Conservation (phyloP, 306 rosid species). For the Astragalus membranaceus region DNA sequence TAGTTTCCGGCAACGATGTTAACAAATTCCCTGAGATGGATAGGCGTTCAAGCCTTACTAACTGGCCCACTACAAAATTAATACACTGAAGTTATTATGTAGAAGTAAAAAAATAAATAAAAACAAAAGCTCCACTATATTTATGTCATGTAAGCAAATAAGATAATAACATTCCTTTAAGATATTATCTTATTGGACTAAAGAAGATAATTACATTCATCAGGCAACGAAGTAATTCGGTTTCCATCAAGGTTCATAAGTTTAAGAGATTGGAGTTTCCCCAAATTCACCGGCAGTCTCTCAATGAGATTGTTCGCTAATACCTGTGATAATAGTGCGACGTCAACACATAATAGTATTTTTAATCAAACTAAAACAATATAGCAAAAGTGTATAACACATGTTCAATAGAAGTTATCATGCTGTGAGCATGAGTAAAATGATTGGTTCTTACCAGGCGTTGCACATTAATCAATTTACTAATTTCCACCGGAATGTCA, state of each 20-base stretch:
- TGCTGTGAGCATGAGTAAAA: conserved; percentile 9
- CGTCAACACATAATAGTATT: conserved; percentile 1
- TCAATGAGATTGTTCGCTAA: conserved; percentile 77
- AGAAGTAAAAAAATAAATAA: not conserved
- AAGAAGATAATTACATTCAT: conserved; percentile 88
- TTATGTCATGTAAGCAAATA: not conserved
- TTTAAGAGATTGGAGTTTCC: conserved; percentile 85
- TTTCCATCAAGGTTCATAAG: conserved; percentile 80
- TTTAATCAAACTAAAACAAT: not conserved
- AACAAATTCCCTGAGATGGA: conserved; percentile 68
- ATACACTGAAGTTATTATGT: conserved; percentile 19
- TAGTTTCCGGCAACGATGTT: conserved; percentile 65
- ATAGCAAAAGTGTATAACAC: not conserved
- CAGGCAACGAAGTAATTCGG: conserved; percentile 75
- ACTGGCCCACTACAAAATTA: conserved; percentile 71
- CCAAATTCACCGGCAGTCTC: conserved; percentile 77
- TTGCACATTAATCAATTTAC: conserved; percentile 75
- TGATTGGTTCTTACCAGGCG: conserved; percentile 54
- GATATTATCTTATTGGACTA: conserved; percentile 21
- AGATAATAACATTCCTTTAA: conserved; percentile 1
- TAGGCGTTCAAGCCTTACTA: conserved; percentile 82
- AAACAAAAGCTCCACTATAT: conserved; percentile 1
- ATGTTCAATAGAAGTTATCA: not conserved
- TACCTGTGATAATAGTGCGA: conserved; percentile 43
- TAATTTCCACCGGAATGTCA: conserved; percentile 70